Conservation (phyloP, 2,329 filamentous ascomycete species). For the Neoarthrinium moseri region DNA sequence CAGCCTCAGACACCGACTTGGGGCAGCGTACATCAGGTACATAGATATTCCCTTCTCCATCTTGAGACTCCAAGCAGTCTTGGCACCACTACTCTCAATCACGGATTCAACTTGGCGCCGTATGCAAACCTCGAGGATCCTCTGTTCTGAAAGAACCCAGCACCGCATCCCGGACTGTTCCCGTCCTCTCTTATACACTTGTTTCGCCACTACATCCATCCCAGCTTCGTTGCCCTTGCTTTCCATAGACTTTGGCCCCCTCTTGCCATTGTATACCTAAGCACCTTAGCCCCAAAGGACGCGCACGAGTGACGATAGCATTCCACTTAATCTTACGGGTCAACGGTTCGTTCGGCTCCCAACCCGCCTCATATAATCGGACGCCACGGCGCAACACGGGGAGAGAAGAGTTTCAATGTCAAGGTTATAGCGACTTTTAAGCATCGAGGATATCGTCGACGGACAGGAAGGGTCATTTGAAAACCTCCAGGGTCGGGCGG, state of each 20-base stretch:
- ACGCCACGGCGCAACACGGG: too few relatives aligned
- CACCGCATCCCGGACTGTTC: not conserved
- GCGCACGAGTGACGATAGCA: slow-evolving; percentile 24
- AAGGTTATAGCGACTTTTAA: slow-evolving; percentile 16
- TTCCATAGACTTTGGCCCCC: slow-evolving; percentile 10
- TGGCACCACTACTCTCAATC: not conserved
- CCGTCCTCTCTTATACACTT: slow-evolving; percentile 10
- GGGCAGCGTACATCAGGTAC: not conserved
- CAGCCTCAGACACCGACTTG: slow-evolving; percentile 4
- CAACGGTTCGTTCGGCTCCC: not conserved
- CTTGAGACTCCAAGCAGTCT: slow-evolving; percentile 8
- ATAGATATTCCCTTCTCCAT: not conserved
- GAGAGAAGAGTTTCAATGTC: slow-evolving; percentile 17
- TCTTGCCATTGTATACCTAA: too few relatives aligned
- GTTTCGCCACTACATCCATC: slow-evolving; percentile 4
- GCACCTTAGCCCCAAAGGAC: slow-evolving; percentile 19
- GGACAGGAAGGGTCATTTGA: slow-evolving; percentile 10
- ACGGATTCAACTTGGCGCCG: not conserved
- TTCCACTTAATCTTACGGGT: slow-evolving; percentile 14
- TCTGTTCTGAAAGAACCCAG: not conserved
- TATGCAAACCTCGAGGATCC: not conserved
- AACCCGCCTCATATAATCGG: slow-evolving; percentile 15
- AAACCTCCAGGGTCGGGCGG: not conserved
- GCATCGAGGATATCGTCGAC: slow-evolving; percentile 12
- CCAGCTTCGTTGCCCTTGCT: not conserved